Base-by-base conservation (phyloP, 257 asterid species). In the Galeopsis tetrahit region DNA sequence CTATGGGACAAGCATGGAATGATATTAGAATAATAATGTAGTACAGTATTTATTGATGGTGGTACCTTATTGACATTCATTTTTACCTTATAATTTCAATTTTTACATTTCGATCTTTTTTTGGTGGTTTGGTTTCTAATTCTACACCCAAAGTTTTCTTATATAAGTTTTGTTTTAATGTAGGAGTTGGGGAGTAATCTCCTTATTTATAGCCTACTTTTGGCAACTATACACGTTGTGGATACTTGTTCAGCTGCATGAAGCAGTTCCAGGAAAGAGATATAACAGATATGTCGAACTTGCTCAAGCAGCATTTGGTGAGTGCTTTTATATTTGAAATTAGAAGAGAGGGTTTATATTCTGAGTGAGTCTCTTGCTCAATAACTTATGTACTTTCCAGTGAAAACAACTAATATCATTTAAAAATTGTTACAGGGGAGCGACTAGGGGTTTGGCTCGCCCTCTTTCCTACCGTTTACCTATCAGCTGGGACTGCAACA, bases 181-280 rank as follows among this genome's bases (percentile, higher is more conserved):
- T 83, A 95, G 99, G 98, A 90, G 97, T 66, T 95, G 99, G 98
- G 99, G 99, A 69, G 87, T 90, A 81, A 86, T 95, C 71, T 81
- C 96, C 73, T 78, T 95, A 80, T 86, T 80, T 61, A 79, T 95
- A 59, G 99, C 99, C 44, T 95, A 87, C 78, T 63, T 86, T 64
- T 95, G 99, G 99, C 99, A 95, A 77, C 78, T 95, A 55, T 95
- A 95, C 88, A 95, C 99, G 0, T 51, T 92, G 76, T 92, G 99
- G 98, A 82, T 95, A 78, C 90, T 95, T n/a, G 99, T 95, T 78
- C 99, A 92, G 83, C 82, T 95, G 53, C 99, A 95, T 66, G 99
- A 95, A 85, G 99, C 99, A 49, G 97, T 95, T 66, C 99, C 99
- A 0, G 99, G 99, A 40, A 95, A 95, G 78, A 79, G 99, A 83